Evolutionary conservation across 768 basidiomycete species (phyloP).

Genomic region (Saitozyma podzolica): DNA sequence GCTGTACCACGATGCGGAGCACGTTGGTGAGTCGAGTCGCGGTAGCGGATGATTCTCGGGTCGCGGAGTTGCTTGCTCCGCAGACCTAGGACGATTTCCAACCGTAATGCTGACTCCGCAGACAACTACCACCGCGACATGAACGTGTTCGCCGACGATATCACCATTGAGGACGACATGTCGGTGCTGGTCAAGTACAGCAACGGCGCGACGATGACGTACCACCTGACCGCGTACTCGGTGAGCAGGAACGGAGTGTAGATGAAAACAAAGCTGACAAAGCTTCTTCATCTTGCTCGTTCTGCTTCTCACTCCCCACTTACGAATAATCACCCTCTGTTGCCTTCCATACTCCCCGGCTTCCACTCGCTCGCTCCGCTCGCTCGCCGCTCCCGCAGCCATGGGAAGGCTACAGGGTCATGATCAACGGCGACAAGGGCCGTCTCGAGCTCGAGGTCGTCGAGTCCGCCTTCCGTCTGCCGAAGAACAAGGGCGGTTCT

Average conservation of each 20-base stretch:
- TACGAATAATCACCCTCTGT: too few relatives aligned
- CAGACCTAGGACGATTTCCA: neutral
- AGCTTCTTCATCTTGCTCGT: neutral
- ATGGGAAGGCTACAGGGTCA: slow-evolving; percentile 57
- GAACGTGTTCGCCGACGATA: slow-evolving; percentile 54
- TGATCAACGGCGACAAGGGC: slow-evolving; percentile 61
- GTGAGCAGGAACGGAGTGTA: slow-evolving; percentile 8
- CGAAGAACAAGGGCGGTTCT: slow-evolving; percentile 27
- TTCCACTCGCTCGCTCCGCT: neutral
- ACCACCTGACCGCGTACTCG: slow-evolving; percentile 56
- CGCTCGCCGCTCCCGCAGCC: slow-evolving; percentile 10
- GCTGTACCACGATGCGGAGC: slow-evolving; percentile 58
- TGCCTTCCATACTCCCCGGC: neutral
- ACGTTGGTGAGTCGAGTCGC: slow-evolving; percentile 43
- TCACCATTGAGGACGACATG: slow-evolving; percentile 62
- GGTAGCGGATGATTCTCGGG: neutral
- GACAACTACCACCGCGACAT: slow-evolving; percentile 61
- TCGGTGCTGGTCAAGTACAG: slow-evolving; percentile 58
- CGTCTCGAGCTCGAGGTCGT: slow-evolving; percentile 61
- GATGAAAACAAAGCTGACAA: slow-evolving; percentile 1
- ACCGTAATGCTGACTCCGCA: slow-evolving; percentile 16
- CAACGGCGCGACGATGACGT: slow-evolving; percentile 59
- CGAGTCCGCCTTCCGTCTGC: slow-evolving; percentile 51
- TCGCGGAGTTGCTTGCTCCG: neutral
- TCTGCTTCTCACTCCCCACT: neutral